phyloP scores from a whole-genome alignment of 768 basidiomycete genomes.

The Collybia mongolica region DNA sequence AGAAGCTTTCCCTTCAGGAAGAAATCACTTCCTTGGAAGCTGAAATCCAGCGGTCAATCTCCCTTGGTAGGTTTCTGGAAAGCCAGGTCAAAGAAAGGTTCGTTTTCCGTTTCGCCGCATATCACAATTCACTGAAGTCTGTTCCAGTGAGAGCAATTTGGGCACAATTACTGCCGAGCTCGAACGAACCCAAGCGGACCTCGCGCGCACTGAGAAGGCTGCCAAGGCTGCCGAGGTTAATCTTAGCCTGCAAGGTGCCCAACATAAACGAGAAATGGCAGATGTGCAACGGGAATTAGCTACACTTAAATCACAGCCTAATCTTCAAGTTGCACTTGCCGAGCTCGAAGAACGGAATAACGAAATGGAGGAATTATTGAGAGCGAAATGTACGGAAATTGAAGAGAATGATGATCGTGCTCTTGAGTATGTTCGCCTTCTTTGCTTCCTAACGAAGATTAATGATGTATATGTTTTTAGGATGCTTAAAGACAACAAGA shows the following conservation, averaged over 20 bases:
- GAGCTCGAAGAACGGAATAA: slow-evolving; percentile 69
- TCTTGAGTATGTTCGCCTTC: slow-evolving; percentile 58
- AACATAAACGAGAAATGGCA: slow-evolving; percentile 63
- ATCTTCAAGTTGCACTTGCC: slow-evolving; percentile 51
- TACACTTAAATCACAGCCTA: slow-evolving; percentile 49
- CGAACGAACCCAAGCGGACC: slow-evolving; percentile 39
- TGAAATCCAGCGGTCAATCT: slow-evolving; percentile 62
- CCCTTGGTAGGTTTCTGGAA: slow-evolving; percentile 62
- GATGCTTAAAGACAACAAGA: slow-evolving; percentile 80
- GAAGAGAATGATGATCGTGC: slow-evolving; percentile 83
- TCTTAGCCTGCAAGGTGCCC: slow-evolving; percentile 59
- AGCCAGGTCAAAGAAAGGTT: slow-evolving; percentile 64
- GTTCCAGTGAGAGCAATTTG: slow-evolving; percentile 47
- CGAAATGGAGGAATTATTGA: slow-evolving; percentile 75
- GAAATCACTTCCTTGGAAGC: slow-evolving; percentile 60
- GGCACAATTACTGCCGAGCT: slow-evolving; percentile 35
- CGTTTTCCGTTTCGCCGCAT: slow-evolving; percentile 12
- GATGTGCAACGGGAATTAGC: slow-evolving; percentile 59
- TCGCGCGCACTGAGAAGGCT: slow-evolving; percentile 55
- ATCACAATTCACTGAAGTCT: slow-evolving; percentile 3
- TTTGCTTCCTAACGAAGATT: slow-evolving; percentile 6
- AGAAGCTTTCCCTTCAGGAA: slow-evolving; percentile 51
- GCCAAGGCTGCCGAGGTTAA: slow-evolving; percentile 65
- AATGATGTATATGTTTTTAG: slow-evolving; percentile 37
- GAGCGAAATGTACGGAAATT: slow-evolving; percentile 71